A percentile compares a stretch with the other conserved stretches of the same genome.
Conservation (phyloP, 306 rosid species). For the Vigna angularis region DNA sequence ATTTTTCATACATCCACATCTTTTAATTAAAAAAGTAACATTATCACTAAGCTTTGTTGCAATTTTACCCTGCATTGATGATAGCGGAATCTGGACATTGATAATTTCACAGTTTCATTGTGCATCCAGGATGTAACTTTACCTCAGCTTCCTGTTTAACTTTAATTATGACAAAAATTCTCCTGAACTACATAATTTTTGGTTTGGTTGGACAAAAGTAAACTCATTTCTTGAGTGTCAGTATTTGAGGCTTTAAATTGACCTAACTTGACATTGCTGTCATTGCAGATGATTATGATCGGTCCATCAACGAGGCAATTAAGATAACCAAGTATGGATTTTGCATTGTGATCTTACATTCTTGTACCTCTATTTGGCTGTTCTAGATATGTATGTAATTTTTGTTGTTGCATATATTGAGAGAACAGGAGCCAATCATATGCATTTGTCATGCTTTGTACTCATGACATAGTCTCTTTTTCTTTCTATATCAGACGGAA, state of each 20-base stretch:
- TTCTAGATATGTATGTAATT: background rate
- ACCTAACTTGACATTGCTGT: slow-evolving; percentile 35
- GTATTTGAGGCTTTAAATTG: slow-evolving; percentile 27
- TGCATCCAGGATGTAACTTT: background rate
- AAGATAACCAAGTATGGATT: slow-evolving; percentile 85
- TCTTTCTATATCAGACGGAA: slow-evolving; percentile 57
- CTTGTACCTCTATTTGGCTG: slow-evolving; percentile 15
- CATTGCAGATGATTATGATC: slow-evolving; percentile 90
- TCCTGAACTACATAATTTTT: slow-evolving; percentile 19
- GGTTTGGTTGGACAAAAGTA: slow-evolving; percentile 29
- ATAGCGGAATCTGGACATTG: slow-evolving; percentile 13
- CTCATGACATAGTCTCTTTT: slow-evolving; percentile 32
- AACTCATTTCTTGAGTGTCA: slow-evolving; percentile 15
- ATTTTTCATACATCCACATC: background rate
- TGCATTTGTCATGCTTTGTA: background rate
- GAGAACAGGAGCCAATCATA: background rate
- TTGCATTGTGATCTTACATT: slow-evolving; percentile 29
- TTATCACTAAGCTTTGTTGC: slow-evolving; percentile 20
- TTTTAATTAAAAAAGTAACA: background rate
- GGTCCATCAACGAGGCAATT: slow-evolving; percentile 95
- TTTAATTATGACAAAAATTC: slow-evolving; percentile 5
- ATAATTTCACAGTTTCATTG: slow-evolving; percentile 3
- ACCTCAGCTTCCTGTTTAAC: slow-evolving; percentile 18
- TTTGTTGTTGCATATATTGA: background rate
- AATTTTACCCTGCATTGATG: background rate